These are phyloP conservation scores for Pilobolus umbonatus DNA, from an alignment of 192 early-diverging fungal species.

Conservation along the genomic window DNA sequence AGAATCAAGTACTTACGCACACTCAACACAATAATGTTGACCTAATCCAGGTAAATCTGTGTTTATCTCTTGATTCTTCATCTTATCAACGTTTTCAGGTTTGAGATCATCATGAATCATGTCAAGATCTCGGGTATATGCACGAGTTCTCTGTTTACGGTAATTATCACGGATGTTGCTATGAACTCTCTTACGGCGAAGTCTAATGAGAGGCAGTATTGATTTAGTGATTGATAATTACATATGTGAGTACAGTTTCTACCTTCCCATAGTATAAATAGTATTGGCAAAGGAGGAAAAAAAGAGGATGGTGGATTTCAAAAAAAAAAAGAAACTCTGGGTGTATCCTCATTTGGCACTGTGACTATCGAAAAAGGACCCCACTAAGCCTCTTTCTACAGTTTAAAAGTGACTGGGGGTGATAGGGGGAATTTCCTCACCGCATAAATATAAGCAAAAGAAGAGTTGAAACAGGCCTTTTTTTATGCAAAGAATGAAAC, in stretches of 20 bases:
- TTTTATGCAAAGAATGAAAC: slow-evolving; percentile 22
- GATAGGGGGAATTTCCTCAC: too few relatives aligned
- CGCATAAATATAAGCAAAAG: too few relatives aligned
- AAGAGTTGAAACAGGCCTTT: neutral
- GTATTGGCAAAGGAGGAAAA: slow-evolving; percentile 9
- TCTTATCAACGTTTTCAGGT: slow-evolving; percentile 60
- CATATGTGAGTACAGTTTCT: neutral
- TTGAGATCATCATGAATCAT: slow-evolving; percentile 89
- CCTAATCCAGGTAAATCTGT: slow-evolving; percentile 88
- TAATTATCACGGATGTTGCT: slow-evolving; percentile 73
- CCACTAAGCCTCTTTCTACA: too few relatives aligned
- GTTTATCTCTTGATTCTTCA: slow-evolving; percentile 61
- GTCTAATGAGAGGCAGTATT: slow-evolving; percentile 24
- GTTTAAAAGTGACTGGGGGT: too few relatives aligned
- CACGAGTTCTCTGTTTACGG: slow-evolving; percentile 76
- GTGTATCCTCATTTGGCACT: too few relatives aligned
- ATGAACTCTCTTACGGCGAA: slow-evolving; percentile 49
- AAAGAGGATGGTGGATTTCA: neutral
- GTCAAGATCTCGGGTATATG: slow-evolving; percentile 89
- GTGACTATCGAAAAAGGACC: too few relatives aligned
- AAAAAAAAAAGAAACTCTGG: slow-evolving; percentile 24
- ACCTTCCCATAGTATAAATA: slow-evolving; percentile 25
- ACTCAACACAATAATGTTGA: slow-evolving; percentile 86
- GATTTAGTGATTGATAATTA: neutral
- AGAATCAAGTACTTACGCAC: slow-evolving; percentile 51